Evolutionary conservation across 2,329 filamentous ascomycete species (phyloP).

Genomic region (Zelopaecilomyces penicillatus): DNA sequence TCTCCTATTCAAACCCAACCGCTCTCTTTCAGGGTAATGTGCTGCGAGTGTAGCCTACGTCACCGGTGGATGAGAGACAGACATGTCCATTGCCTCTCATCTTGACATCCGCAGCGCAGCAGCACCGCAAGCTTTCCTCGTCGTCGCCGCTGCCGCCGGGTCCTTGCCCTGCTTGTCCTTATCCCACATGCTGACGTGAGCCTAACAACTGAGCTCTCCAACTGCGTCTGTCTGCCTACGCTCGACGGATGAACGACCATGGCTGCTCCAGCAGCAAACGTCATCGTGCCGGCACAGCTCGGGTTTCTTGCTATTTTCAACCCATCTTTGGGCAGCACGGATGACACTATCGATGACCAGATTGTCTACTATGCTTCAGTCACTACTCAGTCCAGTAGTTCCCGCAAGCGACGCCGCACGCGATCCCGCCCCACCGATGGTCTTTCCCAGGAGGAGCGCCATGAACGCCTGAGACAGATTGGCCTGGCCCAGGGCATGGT

Average conservation of each 20-base stretch:
- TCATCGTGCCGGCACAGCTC: constrained; percentile 62
- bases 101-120: too few species aligned
- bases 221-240: too few species aligned
- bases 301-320: constrained; percentile 95
- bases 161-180: too few species aligned
- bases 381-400: constrained; percentile 29
- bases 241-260: constrained; percentile 1
- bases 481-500: constrained; percentile 96
- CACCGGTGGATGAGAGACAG: too few species aligned
- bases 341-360: constrained; percentile 61
- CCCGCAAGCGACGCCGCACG: constrained; percentile 34
- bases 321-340: constrained; percentile 60
- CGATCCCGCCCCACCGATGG: constrained; percentile 33
- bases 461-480: constrained; percentile 85
- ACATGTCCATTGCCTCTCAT: too few species aligned
- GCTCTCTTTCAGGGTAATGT: too few species aligned
- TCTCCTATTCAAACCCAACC: too few species aligned
- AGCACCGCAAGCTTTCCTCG: too few species aligned
- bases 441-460: constrained; percentile 57
- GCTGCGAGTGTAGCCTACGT: too few species aligned
- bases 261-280: constrained; percentile 12
- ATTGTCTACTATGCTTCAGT: constrained; percentile 86
- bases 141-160: too few species aligned
- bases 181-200: too few species aligned
- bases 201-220: too few species aligned